These are phyloP conservation scores for Camellia sinensis DNA, from an alignment of 148 eudicot species.

Conservation along the genomic window DNA sequence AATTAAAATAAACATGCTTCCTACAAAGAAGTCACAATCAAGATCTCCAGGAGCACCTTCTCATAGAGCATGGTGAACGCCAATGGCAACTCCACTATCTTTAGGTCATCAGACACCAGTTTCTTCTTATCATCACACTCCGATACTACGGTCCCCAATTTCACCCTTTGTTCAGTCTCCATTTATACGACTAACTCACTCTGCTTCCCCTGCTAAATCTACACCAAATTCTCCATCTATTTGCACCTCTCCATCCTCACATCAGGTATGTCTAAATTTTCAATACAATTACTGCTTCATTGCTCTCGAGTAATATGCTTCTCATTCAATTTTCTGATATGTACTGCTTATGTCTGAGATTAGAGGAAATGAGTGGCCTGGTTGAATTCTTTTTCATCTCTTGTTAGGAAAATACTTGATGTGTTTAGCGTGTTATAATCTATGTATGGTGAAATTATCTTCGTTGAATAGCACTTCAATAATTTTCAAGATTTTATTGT, in stretches of 20 bases:
- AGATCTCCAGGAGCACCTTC: slow-evolving; percentile 45
- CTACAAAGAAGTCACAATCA: slow-evolving; percentile 40
- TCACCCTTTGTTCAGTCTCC: slow-evolving; percentile 56
- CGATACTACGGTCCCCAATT: slow-evolving; percentile 47
- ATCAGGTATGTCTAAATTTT: slow-evolving; percentile 26
- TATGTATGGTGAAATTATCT: too few species aligned
- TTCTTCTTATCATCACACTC: slow-evolving; percentile 32
- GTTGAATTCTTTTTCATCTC: too few species aligned
- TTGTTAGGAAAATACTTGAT: too few species aligned
- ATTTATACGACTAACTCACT: slow-evolving; percentile 40
- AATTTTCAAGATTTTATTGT: too few species aligned
- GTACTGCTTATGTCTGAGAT: too few species aligned
- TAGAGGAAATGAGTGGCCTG: too few species aligned
- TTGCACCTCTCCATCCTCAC: slow-evolving; percentile 37
- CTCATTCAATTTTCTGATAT: too few species aligned
- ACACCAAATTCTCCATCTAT: slow-evolving; percentile 39
- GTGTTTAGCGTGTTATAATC: too few species aligned
- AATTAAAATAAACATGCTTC: slow-evolving; percentile 61
- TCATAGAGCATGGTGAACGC: slow-evolving; percentile 26
- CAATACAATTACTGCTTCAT: not conserved
- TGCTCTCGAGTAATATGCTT: too few species aligned
- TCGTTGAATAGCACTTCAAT: too few species aligned
- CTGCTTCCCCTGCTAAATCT: slow-evolving; percentile 50
- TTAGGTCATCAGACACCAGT: too few species aligned
- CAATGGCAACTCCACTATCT: slow-evolving; percentile 47